phyloP scores from a whole-genome alignment of 257 asterid species.

The Petrea volubilis region DNA sequence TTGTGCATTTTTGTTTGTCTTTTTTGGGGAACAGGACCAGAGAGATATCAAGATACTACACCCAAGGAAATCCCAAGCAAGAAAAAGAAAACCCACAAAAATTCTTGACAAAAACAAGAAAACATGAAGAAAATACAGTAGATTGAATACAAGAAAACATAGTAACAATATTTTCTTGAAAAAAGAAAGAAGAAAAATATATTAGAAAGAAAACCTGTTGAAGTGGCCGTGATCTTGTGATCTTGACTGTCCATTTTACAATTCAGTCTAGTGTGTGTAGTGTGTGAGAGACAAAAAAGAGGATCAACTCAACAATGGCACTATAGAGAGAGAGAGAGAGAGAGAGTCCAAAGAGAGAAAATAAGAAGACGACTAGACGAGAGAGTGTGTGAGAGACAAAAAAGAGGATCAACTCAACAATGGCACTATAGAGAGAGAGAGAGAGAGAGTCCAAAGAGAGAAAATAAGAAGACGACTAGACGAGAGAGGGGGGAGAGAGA shows the following conservation, averaged over 20 bases:
- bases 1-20: not conserved
- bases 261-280: constrained; percentile 8
- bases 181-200: not conserved
- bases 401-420: constrained; percentile 13
- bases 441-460: no score
- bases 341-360: not conserved
- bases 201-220: constrained; percentile 33
- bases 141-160: not conserved
- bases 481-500: not conserved
- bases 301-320: constrained; percentile 13
- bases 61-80: constrained; percentile 22
- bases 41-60: constrained; percentile 8
- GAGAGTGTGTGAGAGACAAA: constrained; percentile 20
- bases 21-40: not conserved
- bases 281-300: constrained; percentile 22
- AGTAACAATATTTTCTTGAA: not conserved
- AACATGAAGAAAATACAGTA: constrained; percentile 1
- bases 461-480: no score
- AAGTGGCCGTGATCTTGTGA: constrained; percentile 30
- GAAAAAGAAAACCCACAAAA: constrained; percentile 5
- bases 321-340: constrained; percentile 16
- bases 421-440: constrained; percentile 15
- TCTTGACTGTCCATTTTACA: constrained; percentile 31
- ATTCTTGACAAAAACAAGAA: constrained; percentile 11
- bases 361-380: not conserved